Percentiles rank a stretch among this genome's conserved stretches.
Evolutionary conservation across 2,329 filamentous ascomycete genomes (phyloP).

Genomic region (Fusarium hainanense): DNA sequence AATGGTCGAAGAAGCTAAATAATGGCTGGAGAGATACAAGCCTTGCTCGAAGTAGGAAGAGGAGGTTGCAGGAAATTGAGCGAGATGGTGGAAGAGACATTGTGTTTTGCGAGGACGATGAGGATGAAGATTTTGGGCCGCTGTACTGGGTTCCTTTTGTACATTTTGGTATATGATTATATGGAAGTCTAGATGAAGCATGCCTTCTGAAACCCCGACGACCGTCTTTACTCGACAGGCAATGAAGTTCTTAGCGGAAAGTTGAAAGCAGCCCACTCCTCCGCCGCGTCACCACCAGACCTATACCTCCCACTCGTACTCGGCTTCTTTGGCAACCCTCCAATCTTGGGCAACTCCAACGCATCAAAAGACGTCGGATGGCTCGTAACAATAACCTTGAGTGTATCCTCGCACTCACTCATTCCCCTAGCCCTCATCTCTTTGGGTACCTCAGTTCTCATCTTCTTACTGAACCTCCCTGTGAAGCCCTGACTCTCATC

Average conservation of each 20-base stretch:
- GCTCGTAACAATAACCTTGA: constrained; percentile 29
- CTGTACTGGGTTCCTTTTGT: not conserved
- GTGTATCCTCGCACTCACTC: constrained; percentile 1
- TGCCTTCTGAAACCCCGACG: no score
- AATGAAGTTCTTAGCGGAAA: not conserved
- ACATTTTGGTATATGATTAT: not conserved
- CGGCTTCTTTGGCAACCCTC: not conserved
- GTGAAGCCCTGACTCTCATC: not conserved
- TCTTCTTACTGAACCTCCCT: not conserved
- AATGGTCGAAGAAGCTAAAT: not conserved
- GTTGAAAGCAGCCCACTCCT: constrained; percentile 1
- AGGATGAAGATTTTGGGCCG: no score
- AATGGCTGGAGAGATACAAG: not conserved
- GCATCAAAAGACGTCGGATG: constrained; percentile 27
- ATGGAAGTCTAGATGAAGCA: no score
- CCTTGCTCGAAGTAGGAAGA: not conserved
- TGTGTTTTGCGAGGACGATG: not conserved
- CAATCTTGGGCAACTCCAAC: constrained; percentile 17
- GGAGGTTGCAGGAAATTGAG: fast-evolving
- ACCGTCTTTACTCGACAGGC: no score
- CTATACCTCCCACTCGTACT: not conserved
- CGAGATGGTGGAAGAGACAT: not conserved
- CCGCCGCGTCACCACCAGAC: not conserved
- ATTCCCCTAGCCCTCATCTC: not conserved
- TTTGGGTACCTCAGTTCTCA: constrained; percentile 1